Conservation (phyloP, 73 alveolate genomes). For the Blepharisma stoltei region DNA sequence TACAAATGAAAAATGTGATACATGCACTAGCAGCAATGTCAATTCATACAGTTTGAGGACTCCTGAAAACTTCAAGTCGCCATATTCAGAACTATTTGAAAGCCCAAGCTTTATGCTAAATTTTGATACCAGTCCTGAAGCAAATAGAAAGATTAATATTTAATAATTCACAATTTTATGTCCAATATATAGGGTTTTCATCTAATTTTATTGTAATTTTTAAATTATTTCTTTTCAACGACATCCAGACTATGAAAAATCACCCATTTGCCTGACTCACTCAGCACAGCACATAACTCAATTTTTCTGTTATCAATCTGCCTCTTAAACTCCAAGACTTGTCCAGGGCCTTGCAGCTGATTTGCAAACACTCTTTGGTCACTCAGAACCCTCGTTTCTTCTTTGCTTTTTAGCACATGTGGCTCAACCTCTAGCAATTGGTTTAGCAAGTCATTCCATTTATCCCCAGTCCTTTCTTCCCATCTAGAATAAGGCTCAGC, state of each 20-base stretch:
- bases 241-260: background rate
- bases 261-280: slow-evolving; percentile 25
- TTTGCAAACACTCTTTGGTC: slow-evolving; percentile 21
- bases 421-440: slow-evolving; percentile 8
- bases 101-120: slow-evolving; percentile 23
- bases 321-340: slow-evolving; percentile 20
- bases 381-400: background rate
- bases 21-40: no score
- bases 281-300: background rate
- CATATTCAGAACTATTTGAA: background rate
- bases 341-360: slow-evolving; percentile 33
- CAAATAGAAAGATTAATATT: no score
- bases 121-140: background rate
- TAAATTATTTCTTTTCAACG: background rate
- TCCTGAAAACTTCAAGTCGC: no score
- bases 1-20: no score
- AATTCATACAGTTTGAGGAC: no score
- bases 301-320: slow-evolving; percentile 13
- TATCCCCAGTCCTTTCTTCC: slow-evolving; percentile 35
- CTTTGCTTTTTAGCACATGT: background rate
- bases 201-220: no score
- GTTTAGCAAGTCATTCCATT: slow-evolving; percentile 38
- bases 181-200: no score
- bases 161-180: no score
- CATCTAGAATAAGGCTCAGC: slow-evolving; percentile 72